phyloP scores from a whole-genome alignment of 2,329 filamentous ascomycete species.

The Albophoma yamanashiensis region DNA sequence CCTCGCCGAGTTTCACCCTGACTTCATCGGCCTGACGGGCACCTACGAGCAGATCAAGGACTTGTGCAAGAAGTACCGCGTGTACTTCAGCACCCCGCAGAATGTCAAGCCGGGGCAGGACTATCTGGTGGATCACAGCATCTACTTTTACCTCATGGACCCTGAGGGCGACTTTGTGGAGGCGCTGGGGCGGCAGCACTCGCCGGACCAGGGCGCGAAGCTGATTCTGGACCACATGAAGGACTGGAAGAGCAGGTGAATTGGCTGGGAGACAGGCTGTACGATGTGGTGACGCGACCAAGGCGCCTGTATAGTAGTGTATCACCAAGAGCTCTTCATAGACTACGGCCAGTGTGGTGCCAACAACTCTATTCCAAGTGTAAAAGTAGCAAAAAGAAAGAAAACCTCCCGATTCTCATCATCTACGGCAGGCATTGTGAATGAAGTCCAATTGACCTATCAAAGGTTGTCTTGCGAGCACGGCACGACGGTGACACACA shows the following conservation, averaged over 20 bases:
- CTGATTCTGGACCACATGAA: conserved; percentile 81
- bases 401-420: not conserved
- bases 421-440: not conserved
- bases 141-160: conserved; percentile 99
- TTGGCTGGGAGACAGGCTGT: not conserved
- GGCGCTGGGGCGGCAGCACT: conserved; percentile 89
- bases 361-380: conserved; percentile 7
- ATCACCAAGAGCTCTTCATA: not conserved
- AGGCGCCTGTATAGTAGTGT: not conserved
- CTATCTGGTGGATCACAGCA: conserved; percentile 96
- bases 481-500: not conserved
- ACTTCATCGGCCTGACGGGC: conserved; percentile 81
- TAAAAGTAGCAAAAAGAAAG: not conserved
- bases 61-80: conserved; percentile 89
- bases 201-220: conserved; percentile 72
- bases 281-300: not conserved
- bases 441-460: not conserved
- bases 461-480: not conserved
- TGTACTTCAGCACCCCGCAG: conserved; percentile 91
- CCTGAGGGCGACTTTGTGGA: conserved; percentile 97
- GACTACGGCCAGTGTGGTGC: not conserved
- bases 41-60: conserved; percentile 90
- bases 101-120: conserved; percentile 88
- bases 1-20: conserved; percentile 79
- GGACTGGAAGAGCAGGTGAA: conserved; percentile 28